Evolutionary conservation across 2,329 filamentous ascomycete genomes (phyloP), one percentile per base, ranked within the genome.

Genomic region (Trichoderma sp.): DNA sequence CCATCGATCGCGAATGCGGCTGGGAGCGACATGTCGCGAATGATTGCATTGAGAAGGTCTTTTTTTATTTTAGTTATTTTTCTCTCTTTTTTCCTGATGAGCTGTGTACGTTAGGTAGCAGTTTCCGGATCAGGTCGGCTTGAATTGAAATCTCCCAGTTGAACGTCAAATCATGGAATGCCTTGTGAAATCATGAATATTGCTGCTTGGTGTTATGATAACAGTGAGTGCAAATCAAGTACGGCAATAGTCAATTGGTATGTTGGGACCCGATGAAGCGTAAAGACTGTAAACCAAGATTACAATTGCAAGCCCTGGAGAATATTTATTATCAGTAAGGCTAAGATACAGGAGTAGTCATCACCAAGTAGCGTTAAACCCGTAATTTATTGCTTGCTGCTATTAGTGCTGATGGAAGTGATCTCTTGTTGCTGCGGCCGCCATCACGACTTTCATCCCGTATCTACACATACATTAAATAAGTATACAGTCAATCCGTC

Each of bases 1-100:
- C 53, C 70, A 57, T 72, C 64, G 64, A 57, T 63, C 57, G 70
- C 70, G 70, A 71, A 71, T 64, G 70, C 70, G 70, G 24, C 60
- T 70, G 68, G 67, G 68, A 43, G 68, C 68, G 60, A 63, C 58
- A 56, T 43, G 58, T 70, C 68, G 66, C 56, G 66, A 68, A 53
- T 34, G 28, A 21, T 43, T 60, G 56, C 28, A 34, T 26, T 58
- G 34, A 66, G 28, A 34, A 14, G 18, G 34, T 30, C 24, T 64
- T 6, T 24, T 18, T 57, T 21, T 34, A 34, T 69, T 61, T 34
- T 36, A 12, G 4, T 34, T 15, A 21, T 32, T 14, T 43, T 62
- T 6, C 21, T 12, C 14, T 15, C 14, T 15, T 36, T 58, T 6
- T 34, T 21, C 21, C 28, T 30, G n/a, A 32, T 34, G n/a, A 14